Conservation (phyloP, 306 rosid genomes). For the Corylus avellana region DNA sequence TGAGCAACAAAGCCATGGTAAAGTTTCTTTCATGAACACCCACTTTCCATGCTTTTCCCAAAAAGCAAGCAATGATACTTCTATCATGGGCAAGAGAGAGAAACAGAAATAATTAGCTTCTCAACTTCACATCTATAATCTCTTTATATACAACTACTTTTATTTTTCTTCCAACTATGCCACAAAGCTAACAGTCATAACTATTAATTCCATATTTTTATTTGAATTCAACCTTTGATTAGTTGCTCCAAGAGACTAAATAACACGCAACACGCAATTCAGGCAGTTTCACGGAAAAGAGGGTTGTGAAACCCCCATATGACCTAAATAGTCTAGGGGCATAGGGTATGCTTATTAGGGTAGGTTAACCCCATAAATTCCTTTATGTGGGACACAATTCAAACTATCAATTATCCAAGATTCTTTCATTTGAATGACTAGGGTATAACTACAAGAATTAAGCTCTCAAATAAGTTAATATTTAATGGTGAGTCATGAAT, state of each 20-base stretch:
- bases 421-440: too few species aligned
- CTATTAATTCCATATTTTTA: not conserved
- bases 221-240: constrained; percentile 1
- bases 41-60: not conserved
- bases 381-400: too few species aligned
- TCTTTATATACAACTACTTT: not conserved
- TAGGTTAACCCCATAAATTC: too few species aligned
- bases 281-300: too few species aligned
- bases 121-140: not conserved
- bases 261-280: too few species aligned
- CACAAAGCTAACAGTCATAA: constrained; percentile 7
- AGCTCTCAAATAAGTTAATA: not conserved
- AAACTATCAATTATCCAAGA: too few species aligned
- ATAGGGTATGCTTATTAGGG: too few species aligned
- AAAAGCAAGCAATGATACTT: not conserved
- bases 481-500: not conserved
- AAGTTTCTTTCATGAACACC: not conserved
- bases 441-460: not conserved
- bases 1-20: not conserved
- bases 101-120: not conserved
- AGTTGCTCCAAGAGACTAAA: not conserved
- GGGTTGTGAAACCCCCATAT: too few species aligned
- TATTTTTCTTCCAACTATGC: not conserved
- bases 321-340: too few species aligned
- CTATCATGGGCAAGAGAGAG: not conserved